Percentiles rank a stretch among this genome's conserved stretches.
These are phyloP conservation scores for Tricharina praecox DNA, from an alignment of 495 filamentous ascomycete species.

Conservation along the genomic window DNA sequence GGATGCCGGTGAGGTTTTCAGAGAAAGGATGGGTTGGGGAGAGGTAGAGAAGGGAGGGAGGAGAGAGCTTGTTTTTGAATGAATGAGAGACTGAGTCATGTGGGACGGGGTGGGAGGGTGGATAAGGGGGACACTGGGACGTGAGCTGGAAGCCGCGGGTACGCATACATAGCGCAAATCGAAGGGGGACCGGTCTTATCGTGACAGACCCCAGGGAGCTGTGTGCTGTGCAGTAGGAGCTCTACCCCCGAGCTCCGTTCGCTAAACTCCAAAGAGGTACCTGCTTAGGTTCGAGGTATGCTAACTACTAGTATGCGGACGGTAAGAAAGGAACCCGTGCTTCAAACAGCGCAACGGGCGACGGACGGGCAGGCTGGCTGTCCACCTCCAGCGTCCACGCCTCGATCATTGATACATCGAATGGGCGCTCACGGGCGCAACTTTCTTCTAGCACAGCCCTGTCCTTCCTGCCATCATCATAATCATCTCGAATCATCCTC, in stretches of 20 bases:
- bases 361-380: no score
- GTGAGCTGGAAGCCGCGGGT: no score
- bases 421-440: no score
- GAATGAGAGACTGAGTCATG: conserved; percentile 4
- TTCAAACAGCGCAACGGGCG: no score
- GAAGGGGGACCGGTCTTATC: neutral
- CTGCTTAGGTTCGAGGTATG: neutral
- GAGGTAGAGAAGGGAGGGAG: neutral
- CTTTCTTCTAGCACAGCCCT: no score
- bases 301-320: no score
- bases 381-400: no score
- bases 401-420: no score
- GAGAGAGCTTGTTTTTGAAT: conserved; percentile 3
- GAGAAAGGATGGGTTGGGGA: neutral
- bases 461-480: neutral
- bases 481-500: neutral
- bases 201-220: neutral
- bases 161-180: neutral
- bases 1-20: neutral
- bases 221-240: neutral
- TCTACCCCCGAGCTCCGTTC: no score
- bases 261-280: neutral
- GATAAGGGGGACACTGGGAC: no score
- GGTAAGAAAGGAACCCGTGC: no score
- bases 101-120: no score